Conservation (phyloP, 768 basidiomycete species). For the Astraeus odoratus region DNA sequence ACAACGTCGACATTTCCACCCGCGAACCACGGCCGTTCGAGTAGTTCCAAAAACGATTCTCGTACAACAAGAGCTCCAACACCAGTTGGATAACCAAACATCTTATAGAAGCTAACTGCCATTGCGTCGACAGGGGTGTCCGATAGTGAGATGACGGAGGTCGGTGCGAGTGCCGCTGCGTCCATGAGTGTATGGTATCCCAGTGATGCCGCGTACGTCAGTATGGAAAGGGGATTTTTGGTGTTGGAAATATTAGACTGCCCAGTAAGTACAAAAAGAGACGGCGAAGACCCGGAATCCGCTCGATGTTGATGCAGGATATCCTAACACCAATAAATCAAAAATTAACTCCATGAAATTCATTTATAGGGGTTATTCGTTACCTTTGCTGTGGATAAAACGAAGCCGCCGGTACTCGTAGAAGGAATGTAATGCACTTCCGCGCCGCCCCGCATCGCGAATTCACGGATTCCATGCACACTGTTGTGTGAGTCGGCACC, state of each 20-base stretch:
- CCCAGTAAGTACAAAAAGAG: slow-evolving; percentile 69
- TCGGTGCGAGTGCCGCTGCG: slow-evolving; percentile 74
- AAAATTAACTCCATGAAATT: slow-evolving; percentile 6
- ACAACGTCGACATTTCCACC: slow-evolving; percentile 80
- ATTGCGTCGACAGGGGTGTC: slow-evolving; percentile 72
- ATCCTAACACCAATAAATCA: slow-evolving; percentile 32
- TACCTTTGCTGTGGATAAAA: slow-evolving; percentile 55
- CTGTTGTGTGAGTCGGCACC: slow-evolving; percentile 80
- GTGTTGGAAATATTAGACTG: slow-evolving; percentile 79
- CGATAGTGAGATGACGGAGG: slow-evolving; percentile 57
- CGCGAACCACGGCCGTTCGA: slow-evolving; percentile 77
- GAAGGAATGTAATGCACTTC: slow-evolving; percentile 59
- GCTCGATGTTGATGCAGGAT: slow-evolving; percentile 48
- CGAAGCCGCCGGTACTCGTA: slow-evolving; percentile 58
- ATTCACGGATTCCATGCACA: slow-evolving; percentile 76
- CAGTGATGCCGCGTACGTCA: slow-evolving; percentile 54
- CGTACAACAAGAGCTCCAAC: slow-evolving; percentile 75
- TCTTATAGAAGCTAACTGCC: slow-evolving; percentile 83
- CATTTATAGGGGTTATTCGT: slow-evolving; percentile 15
- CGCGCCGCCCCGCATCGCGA: slow-evolving; percentile 50
- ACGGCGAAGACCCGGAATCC: slow-evolving; percentile 34
- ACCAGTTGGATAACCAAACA: slow-evolving; percentile 85
- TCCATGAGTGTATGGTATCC: slow-evolving; percentile 77
- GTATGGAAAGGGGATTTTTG: slow-evolving; percentile 61
- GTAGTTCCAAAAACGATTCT: slow-evolving; percentile 52